Base-by-base conservation (phyloP, 768 basidiomycete species). In the Sporobolomyces roseus region DNA sequence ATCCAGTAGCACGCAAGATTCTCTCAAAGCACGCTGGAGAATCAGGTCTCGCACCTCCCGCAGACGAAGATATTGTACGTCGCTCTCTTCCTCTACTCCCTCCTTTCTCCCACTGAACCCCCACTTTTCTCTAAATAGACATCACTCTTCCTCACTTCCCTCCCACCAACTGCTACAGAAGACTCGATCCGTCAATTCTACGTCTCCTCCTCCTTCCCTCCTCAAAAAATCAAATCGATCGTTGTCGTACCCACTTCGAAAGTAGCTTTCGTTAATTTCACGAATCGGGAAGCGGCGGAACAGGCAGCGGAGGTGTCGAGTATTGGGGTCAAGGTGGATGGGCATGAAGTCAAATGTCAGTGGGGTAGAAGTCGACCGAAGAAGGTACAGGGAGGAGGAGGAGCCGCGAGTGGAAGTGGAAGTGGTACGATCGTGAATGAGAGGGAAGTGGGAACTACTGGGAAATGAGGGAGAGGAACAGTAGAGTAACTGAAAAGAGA, bases 181-280 rank as follows among this genome's bases (percentile, higher is more conserved):
- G 80, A 84, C 25, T 86, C 83, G 65, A 81, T 94, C 68, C 88
- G 89, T 53, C 86, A 90, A 13, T 81, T 82, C 35, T 87, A 90
- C 30, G 78, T 87, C 32, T 81, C 88, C 9, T 79, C 91, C 27
- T 54, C 48, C 19, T 17, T 63, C 86, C 89, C 23, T 81, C 81
- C 6, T 76, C 87, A 3, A 81, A 86, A 50, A 68, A 79, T 94
- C 65, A 89, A 87, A 78, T 92, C 90, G 30, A 80, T 94, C 36
- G 91, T 94, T 4, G 86, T 92, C 74, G 88, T 94, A 8, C 84
- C 86, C 43, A 90, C 91, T 78, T 86, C 89, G 69, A 84, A 85
- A 86, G 88, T 70, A 79, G 96, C 94, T 1, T 99, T 99, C 78
- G 84, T 96, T 61, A 97, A 97, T 78, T 98, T 98, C 81, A 87